Conservation (phyloP, 2,329 filamentous ascomycete genomes). For the Torrubiella hemipterigena region DNA sequence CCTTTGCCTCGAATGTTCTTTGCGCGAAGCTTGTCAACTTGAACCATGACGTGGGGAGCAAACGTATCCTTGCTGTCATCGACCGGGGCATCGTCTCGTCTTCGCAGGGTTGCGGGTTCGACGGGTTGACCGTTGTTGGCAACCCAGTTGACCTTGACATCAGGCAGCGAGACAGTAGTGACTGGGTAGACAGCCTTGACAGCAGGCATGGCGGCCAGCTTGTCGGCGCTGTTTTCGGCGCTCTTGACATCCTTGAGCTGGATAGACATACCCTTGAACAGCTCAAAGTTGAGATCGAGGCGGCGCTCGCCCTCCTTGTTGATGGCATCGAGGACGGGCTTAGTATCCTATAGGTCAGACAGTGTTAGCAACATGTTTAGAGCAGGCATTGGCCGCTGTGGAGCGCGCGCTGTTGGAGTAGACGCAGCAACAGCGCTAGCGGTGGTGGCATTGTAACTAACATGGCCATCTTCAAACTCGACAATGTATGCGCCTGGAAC, state of each 20-base stretch:
- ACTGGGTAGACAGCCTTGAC: constrained; percentile 40
- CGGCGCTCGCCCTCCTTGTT: constrained; percentile 28
- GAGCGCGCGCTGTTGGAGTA: neutral
- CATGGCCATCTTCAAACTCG: constrained; percentile 37
- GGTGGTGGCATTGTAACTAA: constrained; percentile 15
- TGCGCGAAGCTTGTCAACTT: constrained; percentile 39
- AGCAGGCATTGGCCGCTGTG: neutral
- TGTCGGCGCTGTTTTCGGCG: constrained; percentile 27
- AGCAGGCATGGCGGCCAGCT: constrained; percentile 27
- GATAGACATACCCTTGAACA: constrained; percentile 44
- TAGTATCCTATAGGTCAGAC: constrained; percentile 15
- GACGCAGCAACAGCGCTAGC: too few relatives aligned
- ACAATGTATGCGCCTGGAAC: constrained; percentile 39
- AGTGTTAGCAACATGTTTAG: too few relatives aligned
- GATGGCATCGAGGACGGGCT: constrained; percentile 25
- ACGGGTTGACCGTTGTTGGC: constrained; percentile 16
- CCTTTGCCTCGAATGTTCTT: constrained; percentile 36
- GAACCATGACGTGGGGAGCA: constrained; percentile 42
- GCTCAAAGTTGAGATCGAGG: constrained; percentile 34
- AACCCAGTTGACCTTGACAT: constrained; percentile 31
- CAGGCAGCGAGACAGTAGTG: constrained; percentile 26
- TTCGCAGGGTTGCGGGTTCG: constrained; percentile 10
- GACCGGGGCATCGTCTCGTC: constrained; percentile 11
- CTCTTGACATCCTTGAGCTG: constrained; percentile 34
- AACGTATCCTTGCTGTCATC: constrained; percentile 23